These are phyloP conservation scores for Scleroderma bovista DNA, from an alignment of 768 basidiomycete species.

Conservation along the genomic window DNA sequence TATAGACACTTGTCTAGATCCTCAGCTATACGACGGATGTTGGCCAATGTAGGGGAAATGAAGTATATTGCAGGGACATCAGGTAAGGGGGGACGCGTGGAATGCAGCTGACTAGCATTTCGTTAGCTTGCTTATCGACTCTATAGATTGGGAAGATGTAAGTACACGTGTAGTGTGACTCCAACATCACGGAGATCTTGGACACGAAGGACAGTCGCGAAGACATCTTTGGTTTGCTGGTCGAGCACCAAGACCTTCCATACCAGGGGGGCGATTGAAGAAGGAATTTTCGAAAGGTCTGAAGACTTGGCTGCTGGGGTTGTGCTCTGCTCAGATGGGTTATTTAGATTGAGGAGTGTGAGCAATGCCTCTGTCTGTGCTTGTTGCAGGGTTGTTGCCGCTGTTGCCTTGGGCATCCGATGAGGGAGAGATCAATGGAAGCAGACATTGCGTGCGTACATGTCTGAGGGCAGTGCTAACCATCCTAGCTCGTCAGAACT, in stretches of 20 bases:
- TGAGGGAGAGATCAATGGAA: background rate
- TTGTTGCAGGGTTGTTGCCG: constrained; percentile 70
- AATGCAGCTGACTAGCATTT: constrained; percentile 75
- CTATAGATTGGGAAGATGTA: constrained; percentile 7
- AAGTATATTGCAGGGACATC: constrained; percentile 99
- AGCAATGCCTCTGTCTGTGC: constrained; percentile 84
- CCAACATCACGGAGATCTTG: constrained; percentile 96
- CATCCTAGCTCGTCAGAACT: constrained; percentile 25
- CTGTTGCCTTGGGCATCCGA: constrained; percentile 31
- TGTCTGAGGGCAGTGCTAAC: constrained; percentile 42
- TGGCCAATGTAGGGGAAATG: constrained; percentile 81
- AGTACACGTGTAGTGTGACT: constrained; percentile 96
- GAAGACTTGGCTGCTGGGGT: constrained; percentile 21
- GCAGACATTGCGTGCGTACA: constrained; percentile 22
- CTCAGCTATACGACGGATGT: constrained; percentile 87
- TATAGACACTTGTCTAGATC: constrained; percentile 89
- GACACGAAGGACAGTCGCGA: constrained; percentile 92
- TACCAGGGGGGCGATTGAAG: constrained; percentile 65
- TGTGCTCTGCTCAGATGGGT: constrained; percentile 32
- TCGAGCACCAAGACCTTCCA: constrained; percentile 98
- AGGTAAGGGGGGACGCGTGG: constrained; percentile 78
- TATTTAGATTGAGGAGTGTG: constrained; percentile 81
- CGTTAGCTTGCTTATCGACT: constrained; percentile 3
- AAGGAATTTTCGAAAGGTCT: constrained; percentile 44
- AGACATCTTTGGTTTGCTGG: constrained; percentile 91